Evolutionary conservation across 1,284 basidiomycete genomes (phyloP), one percentile per base, ranked within the genome.

Genomic region (Apiotrichum siamense): DNA sequence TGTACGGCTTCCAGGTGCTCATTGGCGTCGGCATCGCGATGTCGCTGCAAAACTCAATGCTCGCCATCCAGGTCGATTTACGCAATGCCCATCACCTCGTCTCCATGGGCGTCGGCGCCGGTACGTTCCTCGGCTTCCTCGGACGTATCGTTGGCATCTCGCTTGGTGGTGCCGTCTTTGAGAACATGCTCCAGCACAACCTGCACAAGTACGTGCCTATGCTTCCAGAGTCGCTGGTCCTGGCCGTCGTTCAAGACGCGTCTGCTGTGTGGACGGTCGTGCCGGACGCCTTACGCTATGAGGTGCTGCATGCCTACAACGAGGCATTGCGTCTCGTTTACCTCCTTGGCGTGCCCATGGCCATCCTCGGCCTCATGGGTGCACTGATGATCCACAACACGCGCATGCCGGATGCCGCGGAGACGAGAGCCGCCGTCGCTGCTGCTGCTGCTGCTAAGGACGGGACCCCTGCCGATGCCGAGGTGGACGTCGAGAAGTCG

Each of bases 81-180:
- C 61, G 58, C 42, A 50, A 46, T 6, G 61, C 66, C 40, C 74
- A 73, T 4, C 62, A 59, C 47, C 52, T 71, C 20, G 69, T 75
- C 46, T 59, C 65, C 6, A 53, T 61, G 5, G 69, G 64, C 41
- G 65, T 61, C 6, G 70, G 70, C 44, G 38, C 65, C 4, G 57
- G 53, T 32, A 60, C 65, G 10, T 72, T 70, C 52, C 42, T 70
- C 44, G 71, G 71, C 18, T 57, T 71, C 67, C 60, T 59, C 1
- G 72, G 70, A 9, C 71, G 70, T 11, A 69, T 73, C 47, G 11
- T 72, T 39, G 73, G 69, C 52, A 59, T 75, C 43, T 72, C 69
- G n/a, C 41, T 74, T 20, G 66, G 58, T 29, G 69, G 70, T n/a
- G 55, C 58, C 5, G 70, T 75, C 12, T 75, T 75, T 47, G 64